These are phyloP conservation scores for Corymbia citriodora DNA, from an alignment of 441 rosid species.

Conservation along the genomic window DNA sequence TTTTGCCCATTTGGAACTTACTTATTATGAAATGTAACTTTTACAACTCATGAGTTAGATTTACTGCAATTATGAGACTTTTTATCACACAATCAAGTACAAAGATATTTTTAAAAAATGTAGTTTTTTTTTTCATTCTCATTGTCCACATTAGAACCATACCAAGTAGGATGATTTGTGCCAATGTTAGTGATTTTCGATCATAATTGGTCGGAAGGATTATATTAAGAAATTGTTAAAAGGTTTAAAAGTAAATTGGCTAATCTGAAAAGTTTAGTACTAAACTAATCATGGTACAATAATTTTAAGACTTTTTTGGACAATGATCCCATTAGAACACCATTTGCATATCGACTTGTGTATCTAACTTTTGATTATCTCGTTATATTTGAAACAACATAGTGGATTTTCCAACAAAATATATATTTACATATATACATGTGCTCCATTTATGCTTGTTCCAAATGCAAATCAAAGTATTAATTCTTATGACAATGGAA, in stretches of 20 bases:
- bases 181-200: not conserved
- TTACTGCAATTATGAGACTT: not conserved
- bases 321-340: not conserved
- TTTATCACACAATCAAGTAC: not conserved
- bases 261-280: not conserved
- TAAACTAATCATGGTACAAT: not conserved
- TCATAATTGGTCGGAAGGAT: not conserved
- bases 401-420: no score
- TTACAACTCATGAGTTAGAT: not conserved
- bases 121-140: not conserved
- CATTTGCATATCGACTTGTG: not conserved
- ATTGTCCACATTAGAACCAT: not conserved
- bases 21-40: not conserved
- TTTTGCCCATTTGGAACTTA: not conserved
- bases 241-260: not conserved
- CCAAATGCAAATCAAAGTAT: not conserved
- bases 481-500: not conserved
- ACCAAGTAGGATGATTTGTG: not conserved
- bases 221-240: not conserved
- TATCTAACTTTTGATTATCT: not conserved
- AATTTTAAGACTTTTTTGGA: not conserved
- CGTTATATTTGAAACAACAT: not conserved
- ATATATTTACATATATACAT: no score
- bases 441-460: not conserved
- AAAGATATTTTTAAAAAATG: not conserved